A percentile compares a stretch with the other conserved stretches of the same genome.
These are phyloP conservation scores for Candida anglica DNA, from an alignment of 805 yeast species.

Conservation along the genomic window DNA sequence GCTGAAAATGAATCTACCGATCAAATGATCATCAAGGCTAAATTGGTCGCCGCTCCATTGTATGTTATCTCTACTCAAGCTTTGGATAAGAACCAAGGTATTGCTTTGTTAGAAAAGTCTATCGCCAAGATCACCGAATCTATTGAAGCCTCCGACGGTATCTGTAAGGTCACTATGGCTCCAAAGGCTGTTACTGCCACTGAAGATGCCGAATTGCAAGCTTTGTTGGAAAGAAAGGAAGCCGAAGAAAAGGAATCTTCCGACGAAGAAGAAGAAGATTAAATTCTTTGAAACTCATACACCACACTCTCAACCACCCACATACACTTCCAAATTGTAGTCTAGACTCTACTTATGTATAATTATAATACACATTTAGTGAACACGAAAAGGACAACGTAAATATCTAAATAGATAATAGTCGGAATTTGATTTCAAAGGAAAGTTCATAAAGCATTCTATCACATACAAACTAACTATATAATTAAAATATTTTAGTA, in stretches of 20 bases:
- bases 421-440: too few relatives aligned
- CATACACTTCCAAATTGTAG: too few relatives aligned
- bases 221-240: constrained; percentile 90
- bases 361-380: too few relatives aligned
- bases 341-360: too few relatives aligned
- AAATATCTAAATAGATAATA: too few relatives aligned
- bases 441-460: too few relatives aligned
- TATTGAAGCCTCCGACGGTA: constrained; percentile 75
- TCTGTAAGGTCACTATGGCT: constrained; percentile 90
- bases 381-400: too few relatives aligned
- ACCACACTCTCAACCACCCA: too few relatives aligned
- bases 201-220: constrained; percentile 97
- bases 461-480: too few relatives aligned
- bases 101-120: constrained; percentile 73
- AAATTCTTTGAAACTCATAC: too few relatives aligned
- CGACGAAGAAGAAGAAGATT: constrained; percentile 61
- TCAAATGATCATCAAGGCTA: constrained; percentile 83
- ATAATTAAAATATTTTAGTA: neutral
- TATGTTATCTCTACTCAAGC: constrained; percentile 92
- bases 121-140: constrained; percentile 69
- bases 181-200: constrained; percentile 99
- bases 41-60: constrained; percentile 95
- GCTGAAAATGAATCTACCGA: constrained; percentile 86
- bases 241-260: constrained; percentile 82
- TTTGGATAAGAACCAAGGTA: constrained; percentile 85